Percentiles rank a stretch among this genome's conserved stretches.
phyloP scores from a whole-genome alignment of 768 basidiomycete genomes.

The Lentinula raphanica region DNA sequence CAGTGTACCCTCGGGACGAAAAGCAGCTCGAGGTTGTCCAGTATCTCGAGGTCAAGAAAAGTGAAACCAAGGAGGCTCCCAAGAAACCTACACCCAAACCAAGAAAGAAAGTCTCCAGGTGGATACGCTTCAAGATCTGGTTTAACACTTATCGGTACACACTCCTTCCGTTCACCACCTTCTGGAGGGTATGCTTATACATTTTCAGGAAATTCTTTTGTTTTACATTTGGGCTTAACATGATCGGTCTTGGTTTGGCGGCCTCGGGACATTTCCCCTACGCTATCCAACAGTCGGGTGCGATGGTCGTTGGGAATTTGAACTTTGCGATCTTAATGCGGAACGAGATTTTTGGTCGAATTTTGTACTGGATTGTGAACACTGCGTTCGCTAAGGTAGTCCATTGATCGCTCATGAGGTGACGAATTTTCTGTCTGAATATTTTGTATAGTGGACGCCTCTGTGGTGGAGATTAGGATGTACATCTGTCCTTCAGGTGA shows the following conservation, averaged over 20 bases:
- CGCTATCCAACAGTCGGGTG: slow-evolving; percentile 52
- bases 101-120: slow-evolving; percentile 55
- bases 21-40: slow-evolving; percentile 29
- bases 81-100: slow-evolving; percentile 30
- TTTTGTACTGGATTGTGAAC: slow-evolving; percentile 62
- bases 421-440: not conserved
- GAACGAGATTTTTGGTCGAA: slow-evolving; percentile 72
- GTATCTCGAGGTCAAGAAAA: slow-evolving; percentile 33
- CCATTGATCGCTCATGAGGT: not conserved
- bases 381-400: slow-evolving; percentile 64
- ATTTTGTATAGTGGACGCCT: slow-evolving; percentile 55
- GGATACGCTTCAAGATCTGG: slow-evolving; percentile 59
- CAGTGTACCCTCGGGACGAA: slow-evolving; percentile 30
- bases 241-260: slow-evolving; percentile 57
- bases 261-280: slow-evolving; percentile 64
- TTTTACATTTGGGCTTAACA: slow-evolving; percentile 54
- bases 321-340: slow-evolving; percentile 69
- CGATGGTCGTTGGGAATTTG: slow-evolving; percentile 67
- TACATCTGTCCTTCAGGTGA: slow-evolving; percentile 66
- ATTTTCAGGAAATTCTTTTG: slow-evolving; percentile 64
- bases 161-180: no score
- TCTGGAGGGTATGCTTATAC: not conserved
- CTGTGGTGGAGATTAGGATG: slow-evolving; percentile 67
- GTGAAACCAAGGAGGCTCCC: slow-evolving; percentile 31
- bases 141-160: slow-evolving; percentile 66